phyloP scores from a whole-genome alignment of 257 asterid genomes.

The Capsicum rhomboideum region DNA sequence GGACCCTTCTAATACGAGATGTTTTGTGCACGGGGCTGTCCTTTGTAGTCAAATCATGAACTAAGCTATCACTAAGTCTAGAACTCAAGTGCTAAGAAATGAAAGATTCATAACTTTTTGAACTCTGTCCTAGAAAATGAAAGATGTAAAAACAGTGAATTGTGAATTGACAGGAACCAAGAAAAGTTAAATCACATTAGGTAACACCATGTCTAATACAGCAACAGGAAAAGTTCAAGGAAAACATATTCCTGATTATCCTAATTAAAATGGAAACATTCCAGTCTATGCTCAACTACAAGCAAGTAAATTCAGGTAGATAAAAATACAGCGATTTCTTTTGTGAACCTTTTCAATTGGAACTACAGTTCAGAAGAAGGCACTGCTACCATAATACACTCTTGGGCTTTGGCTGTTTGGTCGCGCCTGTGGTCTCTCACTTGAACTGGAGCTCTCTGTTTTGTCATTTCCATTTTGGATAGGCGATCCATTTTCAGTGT shows the following conservation, averaged over 20 bases:
- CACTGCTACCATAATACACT: conserved; percentile 91
- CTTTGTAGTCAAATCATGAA: not conserved
- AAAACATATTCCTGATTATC: not conserved
- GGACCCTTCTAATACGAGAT: not conserved
- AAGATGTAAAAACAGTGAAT: not conserved
- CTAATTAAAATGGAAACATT: not conserved
- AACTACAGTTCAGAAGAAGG: conserved; percentile 67
- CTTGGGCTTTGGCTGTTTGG: conserved; percentile 58
- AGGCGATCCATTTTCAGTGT: conserved; percentile 58
- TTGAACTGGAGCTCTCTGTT: conserved; percentile 61
- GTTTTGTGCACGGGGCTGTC: not conserved
- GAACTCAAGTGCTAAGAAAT: not conserved
- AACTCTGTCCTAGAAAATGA: not conserved
- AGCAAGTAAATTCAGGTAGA: not conserved
- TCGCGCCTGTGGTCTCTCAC: conserved; percentile 56
- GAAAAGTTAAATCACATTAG: not conserved
- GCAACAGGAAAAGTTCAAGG: not conserved
- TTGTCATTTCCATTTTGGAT: conserved; percentile 23
- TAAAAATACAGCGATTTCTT: not conserved
- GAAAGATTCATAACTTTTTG: not conserved
- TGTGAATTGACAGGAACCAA: not conserved
- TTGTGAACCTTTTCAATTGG: not conserved
- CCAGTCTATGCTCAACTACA: not conserved
- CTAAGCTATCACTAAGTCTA: not conserved
- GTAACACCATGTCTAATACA: not conserved